phyloP scores from a whole-genome alignment of 495 filamentous ascomycete genomes.

The Hypoxylon crocopeplum region DNA sequence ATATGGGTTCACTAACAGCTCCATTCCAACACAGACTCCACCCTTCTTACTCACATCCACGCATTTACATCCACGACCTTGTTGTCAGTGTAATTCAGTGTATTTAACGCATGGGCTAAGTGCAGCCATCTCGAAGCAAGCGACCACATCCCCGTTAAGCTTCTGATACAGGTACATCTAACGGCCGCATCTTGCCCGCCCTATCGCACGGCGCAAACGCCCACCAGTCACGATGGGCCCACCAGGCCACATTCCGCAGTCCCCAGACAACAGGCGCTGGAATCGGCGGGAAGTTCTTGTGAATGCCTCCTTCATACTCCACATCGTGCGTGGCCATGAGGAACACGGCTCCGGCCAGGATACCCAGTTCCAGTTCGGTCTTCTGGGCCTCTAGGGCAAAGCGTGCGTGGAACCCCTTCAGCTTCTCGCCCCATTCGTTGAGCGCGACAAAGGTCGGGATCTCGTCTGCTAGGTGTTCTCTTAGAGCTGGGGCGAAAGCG shows the following conservation, averaged over 20 bases:
- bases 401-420: conserved; percentile 29
- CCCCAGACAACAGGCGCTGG: conserved; percentile 26
- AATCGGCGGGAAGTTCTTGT: conserved; percentile 43
- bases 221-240: conserved; percentile 35
- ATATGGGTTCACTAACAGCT: too few species aligned
- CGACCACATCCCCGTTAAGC: too few species aligned
- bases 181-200: conserved; percentile 35
- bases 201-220: conserved; percentile 45
- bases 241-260: conserved; percentile 31
- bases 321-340: conserved; percentile 53
- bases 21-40: too few species aligned
- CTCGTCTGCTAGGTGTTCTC: conserved; percentile 52
- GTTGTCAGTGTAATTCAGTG: too few species aligned
- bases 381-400: conserved; percentile 36
- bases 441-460: conserved; percentile 45
- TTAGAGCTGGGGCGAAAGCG: conserved; percentile 45
- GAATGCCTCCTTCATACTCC: conserved; percentile 46
- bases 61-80: too few species aligned
- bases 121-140: too few species aligned
- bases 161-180: conserved; percentile 10
- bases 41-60: too few species aligned
- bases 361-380: conserved; percentile 26
- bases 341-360: conserved; percentile 26
- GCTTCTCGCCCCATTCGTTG: conserved; percentile 39
- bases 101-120: too few species aligned